These are phyloP conservation scores for Fusarium sp. DNA, from an alignment of 2,329 filamentous ascomycete species.

Conservation along the genomic window DNA sequence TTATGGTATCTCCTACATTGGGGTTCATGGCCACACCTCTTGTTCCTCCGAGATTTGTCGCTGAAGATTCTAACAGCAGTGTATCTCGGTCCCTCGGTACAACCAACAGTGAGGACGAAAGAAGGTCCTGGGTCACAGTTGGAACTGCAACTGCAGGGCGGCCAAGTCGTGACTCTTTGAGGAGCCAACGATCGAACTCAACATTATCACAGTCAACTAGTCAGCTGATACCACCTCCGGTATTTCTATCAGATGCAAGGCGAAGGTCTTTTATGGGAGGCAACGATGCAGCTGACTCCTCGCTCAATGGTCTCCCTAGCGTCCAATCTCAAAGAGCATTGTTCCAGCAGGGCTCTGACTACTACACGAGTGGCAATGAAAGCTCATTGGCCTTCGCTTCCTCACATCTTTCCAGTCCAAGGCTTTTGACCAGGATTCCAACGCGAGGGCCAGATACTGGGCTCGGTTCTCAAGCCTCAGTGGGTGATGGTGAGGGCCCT, in stretches of 20 bases:
- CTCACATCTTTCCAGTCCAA: constrained; percentile 40
- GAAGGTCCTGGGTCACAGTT: constrained; percentile 50
- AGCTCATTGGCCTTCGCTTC: constrained; percentile 49
- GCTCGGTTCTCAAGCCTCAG: not conserved
- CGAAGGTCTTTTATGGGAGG: constrained; percentile 42
- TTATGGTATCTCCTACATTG: constrained; percentile 43
- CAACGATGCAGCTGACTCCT: constrained; percentile 43
- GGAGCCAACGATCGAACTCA: constrained; percentile 40
- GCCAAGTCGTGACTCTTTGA: constrained; percentile 39
- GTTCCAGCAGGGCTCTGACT: constrained; percentile 35
- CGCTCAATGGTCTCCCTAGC: constrained; percentile 41
- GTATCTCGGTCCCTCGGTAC: constrained; percentile 33
- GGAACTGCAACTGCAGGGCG: constrained; percentile 37
- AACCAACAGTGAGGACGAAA: constrained; percentile 38
- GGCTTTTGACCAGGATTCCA: constrained; percentile 30
- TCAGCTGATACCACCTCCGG: constrained; percentile 45
- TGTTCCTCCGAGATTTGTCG: constrained; percentile 39
- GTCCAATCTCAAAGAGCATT: constrained; percentile 32
- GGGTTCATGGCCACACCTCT: constrained; percentile 34
- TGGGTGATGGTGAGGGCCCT: not conserved
- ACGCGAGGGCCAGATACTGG: constrained; percentile 5
- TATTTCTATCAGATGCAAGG: constrained; percentile 40
- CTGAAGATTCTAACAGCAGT: constrained; percentile 36
- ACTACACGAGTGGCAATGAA: constrained; percentile 45
- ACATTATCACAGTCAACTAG: constrained; percentile 45